Evolutionary conservation across 768 basidiomycete genomes (phyloP), one percentile per base, ranked within the genome.

Genomic region (Tulasnella sp.): DNA sequence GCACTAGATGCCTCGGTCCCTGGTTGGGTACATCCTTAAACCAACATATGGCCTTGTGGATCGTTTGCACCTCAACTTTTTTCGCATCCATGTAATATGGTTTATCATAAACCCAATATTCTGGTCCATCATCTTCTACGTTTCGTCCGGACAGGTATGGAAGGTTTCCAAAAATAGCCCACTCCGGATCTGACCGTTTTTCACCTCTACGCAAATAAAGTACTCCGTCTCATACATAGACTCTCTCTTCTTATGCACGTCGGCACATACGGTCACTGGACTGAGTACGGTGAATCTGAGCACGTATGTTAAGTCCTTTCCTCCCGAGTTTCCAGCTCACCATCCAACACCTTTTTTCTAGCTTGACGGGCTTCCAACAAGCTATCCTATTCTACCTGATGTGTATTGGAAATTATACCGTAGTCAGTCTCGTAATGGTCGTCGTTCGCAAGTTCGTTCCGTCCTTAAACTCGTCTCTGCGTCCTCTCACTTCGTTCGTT

Each of bases 61-160:
- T 38, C 52, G 67, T 39, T 38, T 67, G 11, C 36, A 83, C 75
- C 82, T 85, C 74, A 88, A 87, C 79, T 88, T 88, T 78, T 87
- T 85, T 76, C 83, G 87, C 15, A 80, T 86, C 22, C 87, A 87
- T 80, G 79, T 86, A 39, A 74, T 87, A 34, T 81, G 83, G 77
- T 86, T 87, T 73, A 91, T 89, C 8, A 87, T 93, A 81, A 89
- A 89, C 0, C 96, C 96, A 1, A 85, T 97, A 78, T 84, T 96
- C 74, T 88, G 89, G 79, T 92, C 93, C n/a, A 89, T 84, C 42
- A 89, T 98, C 72, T 89, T 98, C 80, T 97, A 93, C 80, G 94
- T 89, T 34, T 88, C 87, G 83, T 95, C 95, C 85, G 94, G 92
- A 34, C 52, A 75, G 74, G 74, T 67, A 40, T 15, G 54, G n/a